Percentiles rank a stretch among this genome's conserved stretches.
Evolutionary conservation across 2,329 filamentous ascomycete species (phyloP).

Genomic region (Blastomyces parvus): DNA sequence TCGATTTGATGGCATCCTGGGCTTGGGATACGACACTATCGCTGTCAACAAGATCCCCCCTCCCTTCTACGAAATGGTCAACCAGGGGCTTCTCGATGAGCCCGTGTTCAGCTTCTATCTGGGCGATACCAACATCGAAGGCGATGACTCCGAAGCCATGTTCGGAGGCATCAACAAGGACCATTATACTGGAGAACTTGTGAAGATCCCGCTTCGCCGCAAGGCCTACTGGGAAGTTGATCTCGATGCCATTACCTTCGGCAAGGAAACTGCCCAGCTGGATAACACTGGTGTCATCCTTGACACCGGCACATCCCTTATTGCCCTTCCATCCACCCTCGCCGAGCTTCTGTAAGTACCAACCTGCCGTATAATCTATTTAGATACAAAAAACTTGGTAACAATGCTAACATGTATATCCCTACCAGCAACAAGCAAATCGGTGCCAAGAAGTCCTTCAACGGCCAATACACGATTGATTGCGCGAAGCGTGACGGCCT

Average conservation of each 20-base stretch:
- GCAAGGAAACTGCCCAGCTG: conserved; percentile 74
- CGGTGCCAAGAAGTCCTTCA: conserved; percentile 94
- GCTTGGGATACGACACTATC: conserved; percentile 88
- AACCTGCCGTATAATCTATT: neutral
- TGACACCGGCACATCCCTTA: conserved; percentile 96
- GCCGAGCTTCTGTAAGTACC: conserved; percentile 70
- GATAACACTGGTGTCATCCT: conserved; percentile 94
- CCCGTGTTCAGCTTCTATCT: conserved; percentile 97
- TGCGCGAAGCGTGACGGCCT: conserved; percentile 74
- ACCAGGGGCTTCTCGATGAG: conserved; percentile 83
- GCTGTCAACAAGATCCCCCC: conserved; percentile 93
- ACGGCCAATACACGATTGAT: conserved; percentile 91
- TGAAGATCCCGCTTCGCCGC: conserved; percentile 86
- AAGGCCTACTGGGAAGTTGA: conserved; percentile 99
- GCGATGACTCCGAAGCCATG: conserved; percentile 70
- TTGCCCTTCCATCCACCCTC: conserved; percentile 81
- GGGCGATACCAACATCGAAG: conserved; percentile 59
- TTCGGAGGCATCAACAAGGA: conserved; percentile 82
- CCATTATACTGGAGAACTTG: conserved; percentile 78
- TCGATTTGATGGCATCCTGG: conserved; percentile 92
- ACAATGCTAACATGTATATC: neutral
- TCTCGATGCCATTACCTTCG: conserved; percentile 82
- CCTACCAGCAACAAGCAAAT: conserved; percentile 71
- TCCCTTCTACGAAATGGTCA: conserved; percentile 91
- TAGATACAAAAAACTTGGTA: neutral